phyloP scores from a whole-genome alignment of 2,329 filamentous ascomycete genomes.

The Cadophora sp. region DNA sequence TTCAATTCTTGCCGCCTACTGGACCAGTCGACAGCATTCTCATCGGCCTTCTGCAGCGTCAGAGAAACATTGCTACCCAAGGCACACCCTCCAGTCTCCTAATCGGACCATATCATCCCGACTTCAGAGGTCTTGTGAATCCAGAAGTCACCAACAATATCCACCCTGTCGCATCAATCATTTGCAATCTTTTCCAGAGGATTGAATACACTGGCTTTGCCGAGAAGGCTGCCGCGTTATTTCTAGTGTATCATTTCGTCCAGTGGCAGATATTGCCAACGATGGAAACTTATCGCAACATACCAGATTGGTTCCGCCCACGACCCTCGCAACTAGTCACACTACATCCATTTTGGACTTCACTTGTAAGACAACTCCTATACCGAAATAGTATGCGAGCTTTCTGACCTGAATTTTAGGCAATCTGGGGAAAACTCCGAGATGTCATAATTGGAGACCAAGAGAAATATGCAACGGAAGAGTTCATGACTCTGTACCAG shows the following conservation, averaged over 20 bases:
- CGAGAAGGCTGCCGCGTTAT: conserved; percentile 34
- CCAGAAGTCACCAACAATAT: conserved; percentile 38
- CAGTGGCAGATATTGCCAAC: conserved; percentile 40
- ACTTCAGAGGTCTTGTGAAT: conserved; percentile 46
- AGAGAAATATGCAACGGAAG: conserved; percentile 47
- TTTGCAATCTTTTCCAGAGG: conserved; percentile 40
- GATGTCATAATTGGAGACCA: conserved; percentile 47
- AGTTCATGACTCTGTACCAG: conserved; percentile 47
- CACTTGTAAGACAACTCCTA: conserved; percentile 24
- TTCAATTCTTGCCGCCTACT: conserved; percentile 43
- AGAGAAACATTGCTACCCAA: conserved; percentile 44
- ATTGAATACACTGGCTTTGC: conserved; percentile 28
- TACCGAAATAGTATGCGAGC: conserved; percentile 30
- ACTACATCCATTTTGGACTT: conserved; percentile 44
- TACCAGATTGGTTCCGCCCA: conserved; percentile 37
- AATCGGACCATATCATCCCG: conserved; percentile 45
- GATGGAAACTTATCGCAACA: conserved; percentile 30
- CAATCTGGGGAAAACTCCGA: conserved; percentile 47
- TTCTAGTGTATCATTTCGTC: conserved; percentile 33
- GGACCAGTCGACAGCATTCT: conserved; percentile 47
- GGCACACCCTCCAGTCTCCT: conserved; percentile 40
- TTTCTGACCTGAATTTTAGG: conserved; percentile 43
- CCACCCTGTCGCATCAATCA: conserved; percentile 39
- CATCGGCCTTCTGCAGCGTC: conserved; percentile 47
- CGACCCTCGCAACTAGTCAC: conserved; percentile 41